These are phyloP conservation scores for Clarireedia homoeocarpa DNA, from an alignment of 2,329 filamentous ascomycete species.

Conservation along the genomic window DNA sequence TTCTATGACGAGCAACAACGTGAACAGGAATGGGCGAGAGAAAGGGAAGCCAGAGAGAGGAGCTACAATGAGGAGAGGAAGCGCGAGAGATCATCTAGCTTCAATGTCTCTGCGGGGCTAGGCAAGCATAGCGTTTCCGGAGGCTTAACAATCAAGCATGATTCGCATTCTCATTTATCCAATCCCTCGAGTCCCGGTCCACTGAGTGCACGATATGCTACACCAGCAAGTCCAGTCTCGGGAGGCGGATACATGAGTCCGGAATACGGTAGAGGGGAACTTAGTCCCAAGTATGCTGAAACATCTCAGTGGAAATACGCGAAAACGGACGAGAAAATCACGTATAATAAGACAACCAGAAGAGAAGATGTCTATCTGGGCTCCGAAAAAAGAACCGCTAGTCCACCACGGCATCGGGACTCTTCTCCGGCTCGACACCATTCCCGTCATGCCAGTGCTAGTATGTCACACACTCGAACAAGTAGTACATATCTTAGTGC, in stretches of 20 bases:
- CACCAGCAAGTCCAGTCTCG: neutral
- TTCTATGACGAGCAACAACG: neutral
- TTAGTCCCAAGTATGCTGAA: conserved; percentile 22
- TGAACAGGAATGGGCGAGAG: conserved; percentile 2
- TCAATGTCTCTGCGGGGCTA: conserved; percentile 20
- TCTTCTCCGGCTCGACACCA: neutral
- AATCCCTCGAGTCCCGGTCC: neutral
- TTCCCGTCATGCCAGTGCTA: conserved; percentile 8
- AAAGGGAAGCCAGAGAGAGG: conserved; percentile 14
- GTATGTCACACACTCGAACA: conserved; percentile 10
- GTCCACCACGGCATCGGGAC: conserved; percentile 11
- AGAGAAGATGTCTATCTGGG: conserved; percentile 11
- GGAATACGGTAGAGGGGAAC: conserved; percentile 1
- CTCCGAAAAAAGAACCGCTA: conserved; percentile 9
- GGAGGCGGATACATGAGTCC: neutral
- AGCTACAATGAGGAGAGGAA: conserved; percentile 15
- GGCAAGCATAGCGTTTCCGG: conserved; percentile 17
- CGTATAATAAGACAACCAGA: conserved; percentile 25
- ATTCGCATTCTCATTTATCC: conserved; percentile 4
- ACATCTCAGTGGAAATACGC: conserved; percentile 33
- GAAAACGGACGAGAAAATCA: conserved; percentile 29
- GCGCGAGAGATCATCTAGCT: conserved; percentile 20
- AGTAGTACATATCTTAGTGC: conserved; percentile 13
- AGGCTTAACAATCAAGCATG: conserved; percentile 20
- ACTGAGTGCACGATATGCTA: neutral